These are phyloP conservation scores for Diaporthe capsici DNA, from an alignment of 2,329 filamentous ascomycete genomes.

Conservation along the genomic window DNA sequence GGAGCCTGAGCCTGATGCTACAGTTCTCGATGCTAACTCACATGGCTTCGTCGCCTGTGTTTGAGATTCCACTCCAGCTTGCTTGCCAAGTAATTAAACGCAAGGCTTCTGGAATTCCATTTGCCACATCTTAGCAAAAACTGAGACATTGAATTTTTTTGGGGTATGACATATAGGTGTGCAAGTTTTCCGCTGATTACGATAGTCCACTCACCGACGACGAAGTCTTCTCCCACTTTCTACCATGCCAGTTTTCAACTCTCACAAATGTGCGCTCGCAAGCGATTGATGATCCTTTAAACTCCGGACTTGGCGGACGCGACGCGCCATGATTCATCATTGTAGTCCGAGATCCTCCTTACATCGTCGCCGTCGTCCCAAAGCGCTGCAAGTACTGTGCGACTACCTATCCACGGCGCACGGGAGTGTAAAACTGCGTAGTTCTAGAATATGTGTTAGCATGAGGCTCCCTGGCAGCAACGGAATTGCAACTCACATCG, in stretches of 20 bases:
- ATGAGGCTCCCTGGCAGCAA: neutral
- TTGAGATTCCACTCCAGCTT: neutral
- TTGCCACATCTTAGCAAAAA: neutral
- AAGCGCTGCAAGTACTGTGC: slow-evolving; percentile 50
- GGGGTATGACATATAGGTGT: neutral
- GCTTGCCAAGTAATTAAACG: neutral
- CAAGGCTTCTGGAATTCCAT: neutral
- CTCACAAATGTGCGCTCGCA: neutral
- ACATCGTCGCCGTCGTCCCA: slow-evolving; percentile 47
- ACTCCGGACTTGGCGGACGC: neutral
- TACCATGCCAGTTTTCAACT: neutral
- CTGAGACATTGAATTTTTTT: neutral
- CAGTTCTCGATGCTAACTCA: neutral
- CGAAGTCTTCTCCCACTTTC: neutral
- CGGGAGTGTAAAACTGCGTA: slow-evolving; percentile 53
- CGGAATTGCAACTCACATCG: slow-evolving; percentile 46
- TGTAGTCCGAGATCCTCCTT: slow-evolving; percentile 47
- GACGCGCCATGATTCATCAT: slow-evolving; percentile 3
- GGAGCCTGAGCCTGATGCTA: neutral
- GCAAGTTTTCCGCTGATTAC: neutral
- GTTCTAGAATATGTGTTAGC: slow-evolving; percentile 44
- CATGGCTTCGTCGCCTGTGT: neutral
- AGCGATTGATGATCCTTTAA: neutral
- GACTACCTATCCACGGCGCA: slow-evolving; percentile 49
- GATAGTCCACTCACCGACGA: neutral